Conservation (phyloP, 1,284 basidiomycete species). For the Austroboletus novae-zelandiae region DNA sequence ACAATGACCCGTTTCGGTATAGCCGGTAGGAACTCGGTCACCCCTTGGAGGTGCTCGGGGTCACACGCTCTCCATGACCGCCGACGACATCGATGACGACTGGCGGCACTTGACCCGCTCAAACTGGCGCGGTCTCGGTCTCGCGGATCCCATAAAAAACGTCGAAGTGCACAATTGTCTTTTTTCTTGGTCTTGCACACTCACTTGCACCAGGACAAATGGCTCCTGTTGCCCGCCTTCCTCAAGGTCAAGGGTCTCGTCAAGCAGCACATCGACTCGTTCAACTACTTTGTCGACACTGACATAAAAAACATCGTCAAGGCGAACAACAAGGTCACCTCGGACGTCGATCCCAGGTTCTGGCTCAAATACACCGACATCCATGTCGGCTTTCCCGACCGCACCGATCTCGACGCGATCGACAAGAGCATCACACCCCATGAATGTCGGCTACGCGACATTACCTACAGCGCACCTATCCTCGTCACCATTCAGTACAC, state of each 20-base stretch:
- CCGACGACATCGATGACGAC: constrained; percentile 40
- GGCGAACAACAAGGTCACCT: constrained; percentile 91
- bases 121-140: constrained; percentile 68
- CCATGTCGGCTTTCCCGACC: constrained; percentile 86
- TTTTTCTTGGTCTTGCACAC: too few species aligned
- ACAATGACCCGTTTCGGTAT: not conserved
- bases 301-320: constrained; percentile 97
- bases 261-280: constrained; percentile 99
- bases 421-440: constrained; percentile 92
- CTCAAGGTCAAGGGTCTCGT: constrained; percentile 97
- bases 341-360: constrained; percentile 96
- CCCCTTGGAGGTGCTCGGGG: not conserved
- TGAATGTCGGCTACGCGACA: constrained; percentile 96
- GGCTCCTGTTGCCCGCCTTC: constrained; percentile 93
- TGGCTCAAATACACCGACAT: constrained; percentile 98
- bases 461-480: constrained; percentile 94
- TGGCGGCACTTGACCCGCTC: constrained; percentile 60
- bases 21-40: not conserved
- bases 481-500: constrained; percentile 96
- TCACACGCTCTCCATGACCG: not conserved
- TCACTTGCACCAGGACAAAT: constrained; percentile 79
- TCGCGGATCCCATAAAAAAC: constrained; percentile 76
- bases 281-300: constrained; percentile 98
- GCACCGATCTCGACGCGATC: constrained; percentile 79
- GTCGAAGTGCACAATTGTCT: constrained; percentile 54